Base-by-base conservation (phyloP, 1,139 yeast species). In the Pichia sp. region DNA sequence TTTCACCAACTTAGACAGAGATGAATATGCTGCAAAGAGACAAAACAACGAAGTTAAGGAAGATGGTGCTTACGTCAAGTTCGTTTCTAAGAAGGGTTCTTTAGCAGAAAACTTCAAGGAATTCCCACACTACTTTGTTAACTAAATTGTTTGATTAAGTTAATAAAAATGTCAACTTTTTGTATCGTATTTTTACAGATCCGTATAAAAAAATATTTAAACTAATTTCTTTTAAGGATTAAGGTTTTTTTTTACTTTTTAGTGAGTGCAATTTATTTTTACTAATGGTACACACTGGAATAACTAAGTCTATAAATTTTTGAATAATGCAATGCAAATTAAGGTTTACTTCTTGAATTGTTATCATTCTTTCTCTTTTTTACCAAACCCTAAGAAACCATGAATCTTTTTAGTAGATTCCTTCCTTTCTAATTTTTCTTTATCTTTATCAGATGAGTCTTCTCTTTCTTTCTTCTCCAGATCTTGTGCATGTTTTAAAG, bases 21-120 rank as follows among this genome's bases (percentile, higher is more conserved):
- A 77, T 51, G 96, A 91, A 66, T 91, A 91, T 80, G 77, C 88
- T 67, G 81, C 77, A 67, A 85, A 83, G 76, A 88, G 91, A 76
- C 82, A 82, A 70, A 83, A 86, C 66, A 96, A 96, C 77, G 96
- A 89, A 78, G 95, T 91, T 66, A 85, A 84, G 77, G 97, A 89
- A 64, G 98, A 91, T 64, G 98, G 98, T 84, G 95, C 97, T 69
- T 91, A 83, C 75, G 97, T 91, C 66, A 91, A 91, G 83, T 91
- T 91, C 88, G 79, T 91, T 74, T 74, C 94, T 68, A 84, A 73
- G 75, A 89, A 86, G 81, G 99, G 99, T 77, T 78, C 84, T 60
- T 80, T 91, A 68, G 95, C 83, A 67, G 73, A 76, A 64, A 86
- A 89, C 91, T 77, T 88, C 78, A 75, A 72, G 66, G 84, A 81